Percentiles rank a stretch among this genome's conserved stretches.
Conservation (phyloP, 2,329 filamentous ascomycete species). For the Epichloe elymi region DNA sequence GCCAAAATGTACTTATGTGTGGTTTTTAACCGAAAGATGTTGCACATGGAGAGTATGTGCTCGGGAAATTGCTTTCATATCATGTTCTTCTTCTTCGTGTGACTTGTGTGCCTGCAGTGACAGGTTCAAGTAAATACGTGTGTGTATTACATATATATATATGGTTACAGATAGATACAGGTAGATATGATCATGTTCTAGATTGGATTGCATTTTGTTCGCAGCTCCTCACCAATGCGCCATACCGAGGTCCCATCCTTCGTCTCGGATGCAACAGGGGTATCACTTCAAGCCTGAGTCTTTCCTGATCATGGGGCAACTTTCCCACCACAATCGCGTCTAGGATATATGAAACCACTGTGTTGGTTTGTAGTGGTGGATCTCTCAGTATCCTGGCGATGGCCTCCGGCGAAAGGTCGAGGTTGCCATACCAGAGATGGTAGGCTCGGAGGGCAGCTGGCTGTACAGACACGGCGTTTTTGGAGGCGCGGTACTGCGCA, state of each 20-base stretch:
- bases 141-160: too few species aligned
- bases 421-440: conserved; percentile 47
- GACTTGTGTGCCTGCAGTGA: too few species aligned
- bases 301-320: conserved; percentile 33
- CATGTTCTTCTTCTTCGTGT: too few species aligned
- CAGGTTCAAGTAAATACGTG: too few species aligned
- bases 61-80: neutral
- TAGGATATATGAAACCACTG: conserved; percentile 47
- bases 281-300: conserved; percentile 33
- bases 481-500: conserved; percentile 22
- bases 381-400: conserved; percentile 45
- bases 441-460: conserved; percentile 41
- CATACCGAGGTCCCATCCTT: conserved; percentile 12
- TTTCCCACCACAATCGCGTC: conserved; percentile 37
- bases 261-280: conserved; percentile 15
- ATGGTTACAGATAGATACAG: too few species aligned
- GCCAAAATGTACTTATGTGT: neutral
- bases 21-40: neutral
- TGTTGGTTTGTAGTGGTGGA: conserved; percentile 42
- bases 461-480: conserved; percentile 11
- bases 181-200: too few species aligned
- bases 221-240: conserved; percentile 14
- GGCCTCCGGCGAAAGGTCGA: conserved; percentile 31
- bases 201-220: neutral
- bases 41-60: neutral